phyloP scores from a whole-genome alignment of 306 rosid genomes.

The Dryas alaskensis region DNA sequence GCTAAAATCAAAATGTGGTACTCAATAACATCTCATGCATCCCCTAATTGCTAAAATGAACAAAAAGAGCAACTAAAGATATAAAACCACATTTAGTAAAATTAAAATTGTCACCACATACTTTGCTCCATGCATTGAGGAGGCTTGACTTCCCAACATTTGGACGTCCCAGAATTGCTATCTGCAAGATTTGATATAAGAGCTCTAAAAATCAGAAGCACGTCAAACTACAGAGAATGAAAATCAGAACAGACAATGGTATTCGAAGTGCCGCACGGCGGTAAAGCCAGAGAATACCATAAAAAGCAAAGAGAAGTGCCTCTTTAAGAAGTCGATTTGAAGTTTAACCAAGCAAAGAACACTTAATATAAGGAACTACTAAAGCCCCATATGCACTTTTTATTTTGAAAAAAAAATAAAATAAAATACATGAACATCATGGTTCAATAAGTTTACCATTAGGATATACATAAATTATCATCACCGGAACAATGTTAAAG shows the following conservation, averaged over 20 bases:
- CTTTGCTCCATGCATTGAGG: constrained; percentile 99
- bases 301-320: not conserved
- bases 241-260: constrained; percentile 5
- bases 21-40: constrained; percentile 41
- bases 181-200: constrained; percentile 46
- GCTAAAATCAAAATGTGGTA: constrained; percentile 54
- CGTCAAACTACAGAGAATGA: constrained; percentile 3
- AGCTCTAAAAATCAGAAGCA: constrained; percentile 25
- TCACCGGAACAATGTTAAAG: not conserved
- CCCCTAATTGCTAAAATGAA: not conserved
- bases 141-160: constrained; percentile 98
- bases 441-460: not conserved
- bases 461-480: not conserved
- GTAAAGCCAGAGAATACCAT: not conserved
- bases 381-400: not conserved
- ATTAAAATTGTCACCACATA: constrained; percentile 34
- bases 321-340: not conserved
- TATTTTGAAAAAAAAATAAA: not conserved
- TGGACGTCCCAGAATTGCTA: constrained; percentile 96
- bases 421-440: not conserved
- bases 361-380: not conserved
- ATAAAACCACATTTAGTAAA: not conserved
- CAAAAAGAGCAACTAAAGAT: not conserved
- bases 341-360: not conserved
- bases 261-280: not conserved